Conservation (phyloP, 345 rosid genomes). For the Bruguiera sexangula region DNA sequence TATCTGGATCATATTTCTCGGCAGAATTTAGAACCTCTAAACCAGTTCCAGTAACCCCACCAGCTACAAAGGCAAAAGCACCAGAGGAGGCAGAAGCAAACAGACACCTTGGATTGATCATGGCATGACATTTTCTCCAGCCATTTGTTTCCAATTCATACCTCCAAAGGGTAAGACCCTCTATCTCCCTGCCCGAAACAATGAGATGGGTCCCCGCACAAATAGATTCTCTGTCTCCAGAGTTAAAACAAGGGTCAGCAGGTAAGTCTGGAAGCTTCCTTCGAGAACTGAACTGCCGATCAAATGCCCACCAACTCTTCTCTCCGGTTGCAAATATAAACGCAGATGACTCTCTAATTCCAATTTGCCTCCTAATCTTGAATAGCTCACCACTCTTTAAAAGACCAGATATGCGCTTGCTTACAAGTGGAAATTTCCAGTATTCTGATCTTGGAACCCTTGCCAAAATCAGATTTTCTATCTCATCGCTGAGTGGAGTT, state of each 20-base stretch:
- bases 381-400: conserved; percentile 66
- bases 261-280: conserved; percentile 65
- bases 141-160: conserved; percentile 59
- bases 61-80: conserved; percentile 61
- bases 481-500: conserved; percentile 61
- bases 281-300: conserved; percentile 40
- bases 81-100: conserved; percentile 79
- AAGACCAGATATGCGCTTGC: conserved; percentile 46
- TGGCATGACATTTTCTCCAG: conserved; percentile 74
- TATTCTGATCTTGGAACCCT: conserved; percentile 66
- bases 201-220: conserved; percentile 81
- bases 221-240: conserved; percentile 71
- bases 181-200: conserved; percentile 60
- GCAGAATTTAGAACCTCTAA: conserved; percentile 48
- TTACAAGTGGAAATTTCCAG: conserved; percentile 58
- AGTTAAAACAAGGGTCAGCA: conserved; percentile 53
- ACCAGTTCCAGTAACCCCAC: conserved; percentile 46
- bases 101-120: conserved; percentile 67
- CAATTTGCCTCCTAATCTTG: conserved; percentile 57
- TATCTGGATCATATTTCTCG: conserved; percentile 63
- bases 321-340: conserved; percentile 72
- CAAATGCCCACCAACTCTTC: conserved; percentile 67
- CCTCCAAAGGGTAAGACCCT: conserved; percentile 63
- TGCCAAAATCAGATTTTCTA: conserved; percentile 70
- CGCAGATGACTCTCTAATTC: conserved; percentile 61